Evolutionary conservation across 495 filamentous ascomycete species (phyloP).

Genomic region (Antarctomyces pellizariae): DNA sequence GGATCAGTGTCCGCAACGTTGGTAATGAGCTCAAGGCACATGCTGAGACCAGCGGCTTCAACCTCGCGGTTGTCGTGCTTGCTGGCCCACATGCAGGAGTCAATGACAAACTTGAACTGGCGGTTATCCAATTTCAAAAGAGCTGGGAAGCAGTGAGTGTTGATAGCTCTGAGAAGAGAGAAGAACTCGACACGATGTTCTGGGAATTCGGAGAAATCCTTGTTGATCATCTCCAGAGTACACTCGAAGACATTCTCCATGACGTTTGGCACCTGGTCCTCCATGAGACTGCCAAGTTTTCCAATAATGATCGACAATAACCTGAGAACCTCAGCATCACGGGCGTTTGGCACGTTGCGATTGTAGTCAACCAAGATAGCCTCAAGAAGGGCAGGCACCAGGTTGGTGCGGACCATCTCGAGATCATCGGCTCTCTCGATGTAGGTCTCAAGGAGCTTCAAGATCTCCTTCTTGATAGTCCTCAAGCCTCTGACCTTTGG

Average conservation of each 20-base stretch:
- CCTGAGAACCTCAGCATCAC: constrained; percentile 89
- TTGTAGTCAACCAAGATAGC: constrained; percentile 91
- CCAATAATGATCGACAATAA: constrained; percentile 95
- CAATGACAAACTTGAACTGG: constrained; percentile 98
- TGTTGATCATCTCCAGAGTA: constrained; percentile 99
- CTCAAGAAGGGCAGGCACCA: constrained; percentile 92
- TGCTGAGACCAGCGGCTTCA: constrained; percentile 89
- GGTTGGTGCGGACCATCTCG: constrained; percentile 74
- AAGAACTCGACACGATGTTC: constrained; percentile 98
- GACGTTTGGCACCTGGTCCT: constrained; percentile 87
- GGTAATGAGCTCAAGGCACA: constrained; percentile 94
- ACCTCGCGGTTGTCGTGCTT: constrained; percentile 99
- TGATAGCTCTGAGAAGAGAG: constrained; percentile 85
- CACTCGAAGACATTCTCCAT: constrained; percentile 99
- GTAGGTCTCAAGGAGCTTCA: constrained; percentile 94
- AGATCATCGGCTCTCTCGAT: constrained; percentile 94
- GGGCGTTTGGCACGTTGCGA: constrained; percentile 84
- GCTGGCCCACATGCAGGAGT: constrained; percentile 98
- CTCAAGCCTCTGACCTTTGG: constrained; percentile 83
- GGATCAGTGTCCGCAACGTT: constrained; percentile 87
- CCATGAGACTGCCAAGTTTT: constrained; percentile 84
- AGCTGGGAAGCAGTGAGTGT: constrained; percentile 85
- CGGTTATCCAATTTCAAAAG: constrained; percentile 79
- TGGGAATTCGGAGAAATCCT: constrained; percentile 97
- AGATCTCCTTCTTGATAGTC: constrained; percentile 97